phyloP scores from a whole-genome alignment of 2,329 filamentous ascomycete genomes.

The Fusarium sp. region DNA sequence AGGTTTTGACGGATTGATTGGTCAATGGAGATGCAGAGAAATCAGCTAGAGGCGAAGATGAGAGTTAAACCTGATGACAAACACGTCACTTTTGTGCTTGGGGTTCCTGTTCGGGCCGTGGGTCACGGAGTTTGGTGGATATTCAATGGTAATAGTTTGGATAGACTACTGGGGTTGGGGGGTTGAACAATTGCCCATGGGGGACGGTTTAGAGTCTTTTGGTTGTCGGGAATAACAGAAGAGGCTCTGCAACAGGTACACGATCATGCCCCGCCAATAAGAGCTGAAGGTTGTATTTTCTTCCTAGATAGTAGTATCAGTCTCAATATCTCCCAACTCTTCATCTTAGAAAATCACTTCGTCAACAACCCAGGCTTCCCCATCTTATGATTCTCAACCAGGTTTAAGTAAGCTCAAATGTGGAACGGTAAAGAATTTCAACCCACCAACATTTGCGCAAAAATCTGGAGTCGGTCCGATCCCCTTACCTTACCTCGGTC shows the following conservation, averaged over 20 bases:
- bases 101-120: constrained; percentile 12
- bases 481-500: constrained; percentile 23
- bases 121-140: constrained; percentile 12
- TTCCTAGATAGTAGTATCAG: not conserved
- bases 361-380: not conserved
- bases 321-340: not conserved
- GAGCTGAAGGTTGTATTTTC: not conserved
- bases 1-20: constrained; percentile 28
- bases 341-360: not conserved
- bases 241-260: not conserved
- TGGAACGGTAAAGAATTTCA: constrained; percentile 33
- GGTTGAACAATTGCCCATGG: constrained; percentile 28
- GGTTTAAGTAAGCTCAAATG: constrained; percentile 28
- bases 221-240: not conserved
- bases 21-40: constrained; percentile 25
- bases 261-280: constrained; percentile 7
- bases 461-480: constrained; percentile 37
- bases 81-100: constrained; percentile 20
- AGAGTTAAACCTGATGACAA: constrained; percentile 7
- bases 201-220: constrained; percentile 9
- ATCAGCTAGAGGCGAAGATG: constrained; percentile 4
- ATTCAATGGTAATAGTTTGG: constrained; percentile 26
- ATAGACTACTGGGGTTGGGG: constrained; percentile 10
- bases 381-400: constrained; percentile 11
- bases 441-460: constrained; percentile 20